These are phyloP conservation scores for Coriolopsis trogii DNA, from an alignment of 1,284 basidiomycete genomes.

Conservation along the genomic window DNA sequence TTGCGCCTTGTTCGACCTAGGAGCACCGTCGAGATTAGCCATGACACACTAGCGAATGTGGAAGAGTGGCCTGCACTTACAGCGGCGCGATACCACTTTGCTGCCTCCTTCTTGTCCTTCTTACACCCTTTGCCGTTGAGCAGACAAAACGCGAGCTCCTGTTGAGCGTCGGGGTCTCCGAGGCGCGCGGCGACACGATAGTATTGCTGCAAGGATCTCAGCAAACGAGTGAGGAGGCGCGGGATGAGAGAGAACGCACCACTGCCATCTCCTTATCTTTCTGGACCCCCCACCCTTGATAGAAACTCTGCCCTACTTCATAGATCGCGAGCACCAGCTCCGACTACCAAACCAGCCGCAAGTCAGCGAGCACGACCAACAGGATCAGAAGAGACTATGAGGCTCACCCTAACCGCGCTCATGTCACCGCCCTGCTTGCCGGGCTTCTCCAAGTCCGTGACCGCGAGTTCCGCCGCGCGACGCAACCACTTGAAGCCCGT, in stretches of 20 bases:
- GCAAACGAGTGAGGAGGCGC: neutral
- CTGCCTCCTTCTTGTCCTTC: slow-evolving; percentile 85
- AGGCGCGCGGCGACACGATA: slow-evolving; percentile 83
- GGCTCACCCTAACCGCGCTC: slow-evolving; percentile 47
- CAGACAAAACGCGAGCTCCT: slow-evolving; percentile 82
- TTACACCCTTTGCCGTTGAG: slow-evolving; percentile 89
- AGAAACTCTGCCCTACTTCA: slow-evolving; percentile 91
- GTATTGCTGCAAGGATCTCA: slow-evolving; percentile 60
- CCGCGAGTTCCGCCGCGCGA: slow-evolving; percentile 79
- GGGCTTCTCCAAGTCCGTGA: slow-evolving; percentile 77
- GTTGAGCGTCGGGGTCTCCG: slow-evolving; percentile 87
- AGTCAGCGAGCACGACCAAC: neutral
- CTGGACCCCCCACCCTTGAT: slow-evolving; percentile 86
- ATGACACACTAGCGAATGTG: neutral
- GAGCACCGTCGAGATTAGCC: neutral
- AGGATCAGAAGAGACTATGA: neutral
- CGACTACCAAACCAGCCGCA: slow-evolving; percentile 47
- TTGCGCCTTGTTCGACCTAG: slow-evolving; percentile 75
- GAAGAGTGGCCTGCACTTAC: slow-evolving; percentile 52
- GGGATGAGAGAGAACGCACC: slow-evolving; percentile 44
- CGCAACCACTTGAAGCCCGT: slow-evolving; percentile 84
- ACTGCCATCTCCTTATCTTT: slow-evolving; percentile 89
- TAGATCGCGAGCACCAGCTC: slow-evolving; percentile 90
- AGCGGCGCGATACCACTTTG: slow-evolving; percentile 88
- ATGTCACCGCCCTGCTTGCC: slow-evolving; percentile 45